Base-by-base conservation (phyloP, 306 rosid genomes). In the Lotus japonicus region DNA sequence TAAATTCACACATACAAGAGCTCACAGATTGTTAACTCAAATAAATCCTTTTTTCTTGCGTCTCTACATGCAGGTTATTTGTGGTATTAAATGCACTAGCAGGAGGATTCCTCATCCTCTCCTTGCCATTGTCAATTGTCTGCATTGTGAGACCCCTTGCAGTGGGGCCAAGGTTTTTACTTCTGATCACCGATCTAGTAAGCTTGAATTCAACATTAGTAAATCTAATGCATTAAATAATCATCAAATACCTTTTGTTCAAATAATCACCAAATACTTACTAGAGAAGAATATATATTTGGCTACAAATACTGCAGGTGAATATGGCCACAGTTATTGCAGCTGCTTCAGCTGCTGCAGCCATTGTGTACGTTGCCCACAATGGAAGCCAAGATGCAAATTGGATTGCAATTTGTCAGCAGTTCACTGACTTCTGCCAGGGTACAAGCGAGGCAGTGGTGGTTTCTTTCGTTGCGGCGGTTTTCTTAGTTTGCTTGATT, bases 351-450 rank as follows among this genome's bases (percentile, higher is more conserved):
- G 48, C 89, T 45, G 80, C 87, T 5, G 55, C 89, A n/a, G 85
- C 84, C 18, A 55, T 82, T 19, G 66, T 76, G 57, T 85, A 83
- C 83, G 77, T 83, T 48, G 80, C 81, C 19, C 95, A 88, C 11
- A 88, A 88, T 62, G 95, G 95, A 45, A 88, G 87, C 65, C 33
- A 56, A 71, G 77, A 85, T 56, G 81, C 95, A 0, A 88, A 88
- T 31, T 88, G 95, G 95, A 66, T 70, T 6, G 89, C 84, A 12
- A 21, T 85, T 50, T 88, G 87, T 53, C 66, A 46, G 56, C 83
- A 81, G 7, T 83, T 19, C 77, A 36, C 6, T 33, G 21, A 70
- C 82, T 85, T 85, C 60, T 88, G 91, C 45, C 80, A 83, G 31
- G 73, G 5, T 48, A 60, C 70, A 5, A 81, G 84, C n/a, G 51